Conservation (phyloP, 1,139 yeast species). For the Kodamaea alishanica region DNA sequence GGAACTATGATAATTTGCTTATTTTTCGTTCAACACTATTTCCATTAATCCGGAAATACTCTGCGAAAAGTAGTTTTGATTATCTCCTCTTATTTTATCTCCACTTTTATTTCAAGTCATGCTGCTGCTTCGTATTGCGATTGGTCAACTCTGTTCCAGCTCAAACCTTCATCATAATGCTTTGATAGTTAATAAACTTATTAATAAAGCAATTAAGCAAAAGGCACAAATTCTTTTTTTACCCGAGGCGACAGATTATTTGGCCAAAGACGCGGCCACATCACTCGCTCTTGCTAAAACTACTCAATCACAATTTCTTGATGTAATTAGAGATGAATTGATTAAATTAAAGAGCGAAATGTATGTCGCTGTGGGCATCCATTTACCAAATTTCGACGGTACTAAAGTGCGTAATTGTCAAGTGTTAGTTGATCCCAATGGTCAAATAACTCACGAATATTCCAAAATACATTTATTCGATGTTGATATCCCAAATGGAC, state of each 20-base stretch:
- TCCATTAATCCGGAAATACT: too few species aligned
- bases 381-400: constrained; percentile 55
- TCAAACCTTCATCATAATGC: constrained; percentile 60
- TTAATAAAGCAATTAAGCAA: constrained; percentile 55
- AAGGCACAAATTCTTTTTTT: constrained; percentile 69
- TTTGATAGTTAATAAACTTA: constrained; percentile 50
- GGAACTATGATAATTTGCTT: too few species aligned
- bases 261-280: constrained; percentile 66
- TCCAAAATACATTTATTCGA: constrained; percentile 89
- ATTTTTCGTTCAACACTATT: too few species aligned
- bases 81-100: background rate
- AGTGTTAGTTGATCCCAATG: constrained; percentile 63
- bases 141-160: constrained; percentile 83
- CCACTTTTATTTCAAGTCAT: background rate
- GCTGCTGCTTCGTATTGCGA: constrained; percentile 47
- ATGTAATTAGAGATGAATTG: constrained; percentile 48
- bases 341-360: constrained; percentile 27
- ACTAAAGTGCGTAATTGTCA: constrained; percentile 64
- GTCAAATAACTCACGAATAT: constrained; percentile 63
- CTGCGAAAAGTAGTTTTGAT: too few species aligned
- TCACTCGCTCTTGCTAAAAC: constrained; percentile 56
- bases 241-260: constrained; percentile 92
- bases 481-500: constrained; percentile 74
- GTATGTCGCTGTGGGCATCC: constrained; percentile 63
- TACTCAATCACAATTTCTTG: constrained; percentile 50